Conservation (phyloP, 164 flowering plant genomes). For the Saururus chinensis region DNA sequence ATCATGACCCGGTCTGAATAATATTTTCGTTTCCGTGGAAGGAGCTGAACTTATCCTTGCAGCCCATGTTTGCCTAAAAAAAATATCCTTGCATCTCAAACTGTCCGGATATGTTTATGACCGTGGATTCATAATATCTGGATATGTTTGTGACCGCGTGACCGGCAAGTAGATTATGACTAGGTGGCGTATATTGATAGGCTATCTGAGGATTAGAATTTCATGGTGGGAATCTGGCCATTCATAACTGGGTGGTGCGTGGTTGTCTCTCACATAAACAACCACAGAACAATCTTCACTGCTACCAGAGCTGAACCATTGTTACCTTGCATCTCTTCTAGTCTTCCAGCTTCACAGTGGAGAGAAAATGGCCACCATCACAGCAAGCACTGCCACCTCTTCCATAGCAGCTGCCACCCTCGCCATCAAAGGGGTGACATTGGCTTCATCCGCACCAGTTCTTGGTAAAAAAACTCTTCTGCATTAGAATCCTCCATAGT, state of each 20-base stretch:
- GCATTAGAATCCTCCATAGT: neutral
- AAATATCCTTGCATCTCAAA: too few relatives aligned
- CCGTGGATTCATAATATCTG: too few relatives aligned
- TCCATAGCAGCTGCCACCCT: conserved; percentile 13
- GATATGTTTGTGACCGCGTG: neutral
- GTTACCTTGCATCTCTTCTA: neutral
- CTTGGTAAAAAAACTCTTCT: conserved; percentile 21
- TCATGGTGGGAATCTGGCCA: neutral
- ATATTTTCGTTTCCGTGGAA: too few relatives aligned
- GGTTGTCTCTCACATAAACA: neutral
- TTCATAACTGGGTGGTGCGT: neutral
- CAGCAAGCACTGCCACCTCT: conserved; percentile 24
- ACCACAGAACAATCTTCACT: neutral
- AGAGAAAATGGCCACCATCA: conserved; percentile 36
- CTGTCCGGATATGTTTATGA: too few relatives aligned
- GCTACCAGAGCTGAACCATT: neutral
- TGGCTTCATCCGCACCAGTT: conserved; percentile 20
- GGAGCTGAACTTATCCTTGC: too few relatives aligned
- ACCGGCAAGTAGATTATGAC: neutral
- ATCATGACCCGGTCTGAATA: too few relatives aligned
- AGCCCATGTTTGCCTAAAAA: too few relatives aligned
- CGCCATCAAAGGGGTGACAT: conserved; percentile 9
- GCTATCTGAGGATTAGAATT: neutral
- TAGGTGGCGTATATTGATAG: neutral
- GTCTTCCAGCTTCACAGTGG: neutral